Percentiles rank a stretch among this genome's conserved stretches.
phyloP scores from a whole-genome alignment of 108 stramenopile genomes.

The Cyclotella choctawhatcheeana region DNA sequence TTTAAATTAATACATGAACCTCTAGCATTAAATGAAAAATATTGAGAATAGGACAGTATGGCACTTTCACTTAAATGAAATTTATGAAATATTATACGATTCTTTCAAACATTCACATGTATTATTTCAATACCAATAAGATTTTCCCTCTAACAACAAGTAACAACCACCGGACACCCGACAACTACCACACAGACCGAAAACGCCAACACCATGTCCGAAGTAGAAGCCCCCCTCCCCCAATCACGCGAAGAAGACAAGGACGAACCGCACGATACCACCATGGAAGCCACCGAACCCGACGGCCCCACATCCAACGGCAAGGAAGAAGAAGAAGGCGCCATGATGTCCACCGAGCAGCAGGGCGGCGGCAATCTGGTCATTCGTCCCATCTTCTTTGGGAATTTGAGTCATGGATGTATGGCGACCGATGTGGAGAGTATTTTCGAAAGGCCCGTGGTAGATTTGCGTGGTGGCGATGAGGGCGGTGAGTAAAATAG shows the following conservation, averaged over 20 bases:
- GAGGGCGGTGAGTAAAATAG: slow-evolving; percentile 22
- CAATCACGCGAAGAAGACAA: slow-evolving; percentile 17
- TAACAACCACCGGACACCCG: too few species aligned
- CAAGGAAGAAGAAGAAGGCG: not conserved
- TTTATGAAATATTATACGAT: too few species aligned
- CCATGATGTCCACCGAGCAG: slow-evolving; percentile 1
- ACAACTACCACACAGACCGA: too few species aligned
- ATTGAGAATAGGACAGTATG: too few species aligned
- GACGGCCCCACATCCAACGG: too few species aligned
- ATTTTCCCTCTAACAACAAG: too few species aligned
- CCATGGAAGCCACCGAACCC: not conserved
- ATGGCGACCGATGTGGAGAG: slow-evolving; percentile 55
- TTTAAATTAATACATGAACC: too few species aligned
- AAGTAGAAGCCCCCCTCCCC: slow-evolving; percentile 11
- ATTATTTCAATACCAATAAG: too few species aligned
- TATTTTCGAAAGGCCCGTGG: slow-evolving; percentile 60
- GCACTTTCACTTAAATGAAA: too few species aligned
- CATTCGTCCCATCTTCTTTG: slow-evolving; percentile 76
- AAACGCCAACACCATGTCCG: slow-evolving; percentile 9
- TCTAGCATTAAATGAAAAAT: too few species aligned
- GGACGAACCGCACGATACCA: not conserved
- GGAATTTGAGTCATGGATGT: slow-evolving; percentile 64
- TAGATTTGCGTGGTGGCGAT: slow-evolving; percentile 1
- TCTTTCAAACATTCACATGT: too few species aligned
- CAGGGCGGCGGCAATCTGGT: slow-evolving; percentile 1